phyloP scores from a whole-genome alignment of 805 yeast species.

The Maudiozyma saulgeensis region DNA sequence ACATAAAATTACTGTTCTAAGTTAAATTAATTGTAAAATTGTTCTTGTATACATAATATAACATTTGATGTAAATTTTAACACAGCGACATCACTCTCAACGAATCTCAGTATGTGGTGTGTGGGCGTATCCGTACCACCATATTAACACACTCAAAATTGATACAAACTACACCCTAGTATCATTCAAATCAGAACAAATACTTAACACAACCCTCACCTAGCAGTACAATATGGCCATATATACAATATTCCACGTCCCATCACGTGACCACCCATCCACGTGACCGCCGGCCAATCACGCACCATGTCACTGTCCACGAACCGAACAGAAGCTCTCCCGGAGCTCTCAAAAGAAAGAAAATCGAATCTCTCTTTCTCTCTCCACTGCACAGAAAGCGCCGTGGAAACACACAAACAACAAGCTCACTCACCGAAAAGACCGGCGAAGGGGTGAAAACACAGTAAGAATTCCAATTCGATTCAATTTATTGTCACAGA shows the following conservation, averaged over 20 bases:
- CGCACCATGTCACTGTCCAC: background rate
- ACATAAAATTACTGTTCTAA: too few species aligned
- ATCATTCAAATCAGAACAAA: background rate
- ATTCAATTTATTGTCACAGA: background rate
- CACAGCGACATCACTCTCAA: background rate
- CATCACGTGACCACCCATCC: background rate
- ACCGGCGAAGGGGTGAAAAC: background rate
- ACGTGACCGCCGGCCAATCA: slow-evolving; percentile 2
- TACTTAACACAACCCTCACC: background rate
- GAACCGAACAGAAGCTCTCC: too few species aligned
- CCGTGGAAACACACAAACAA: background rate
- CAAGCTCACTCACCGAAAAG: background rate
- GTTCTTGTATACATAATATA: background rate
- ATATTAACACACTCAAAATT: background rate
- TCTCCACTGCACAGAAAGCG: too few species aligned
- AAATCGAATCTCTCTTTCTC: background rate
- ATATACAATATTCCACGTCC: background rate
- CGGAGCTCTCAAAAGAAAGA: background rate
- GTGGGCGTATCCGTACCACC: background rate
- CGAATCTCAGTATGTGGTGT: background rate
- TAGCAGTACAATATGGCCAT: background rate
- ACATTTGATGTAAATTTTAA: background rate
- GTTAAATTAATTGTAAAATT: too few species aligned
- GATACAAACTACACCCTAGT: background rate
- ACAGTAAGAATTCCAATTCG: background rate